Evolutionary conservation across 2,329 filamentous ascomycete genomes (phyloP).

Genomic region (Sporothrix dimorphospora): DNA sequence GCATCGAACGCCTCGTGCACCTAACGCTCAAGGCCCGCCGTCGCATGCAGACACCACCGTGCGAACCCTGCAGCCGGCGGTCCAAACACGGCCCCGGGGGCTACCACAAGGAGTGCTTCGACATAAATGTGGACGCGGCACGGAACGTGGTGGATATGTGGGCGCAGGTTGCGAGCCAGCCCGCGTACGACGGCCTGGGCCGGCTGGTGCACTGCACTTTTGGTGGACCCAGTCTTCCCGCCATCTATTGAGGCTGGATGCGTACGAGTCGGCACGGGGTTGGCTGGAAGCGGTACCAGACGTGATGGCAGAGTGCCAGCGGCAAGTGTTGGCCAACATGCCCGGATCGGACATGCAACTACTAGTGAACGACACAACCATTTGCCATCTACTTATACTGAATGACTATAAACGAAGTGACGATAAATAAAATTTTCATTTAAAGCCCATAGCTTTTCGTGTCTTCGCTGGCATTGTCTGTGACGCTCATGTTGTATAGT

Average conservation of each 20-base stretch:
- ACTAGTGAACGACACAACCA: not conserved
- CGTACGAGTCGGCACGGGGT: not conserved
- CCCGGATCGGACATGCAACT: not conserved
- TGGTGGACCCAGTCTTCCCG: slow-evolving; percentile 1
- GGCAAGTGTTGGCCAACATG: not conserved
- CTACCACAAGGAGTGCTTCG: slow-evolving; percentile 4
- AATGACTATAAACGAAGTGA: no score
- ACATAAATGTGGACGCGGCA: slow-evolving; percentile 3
- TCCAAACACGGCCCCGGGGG: slow-evolving; percentile 1
- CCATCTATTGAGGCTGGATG: not conserved
- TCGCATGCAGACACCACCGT: not conserved
- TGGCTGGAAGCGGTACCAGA: not conserved
- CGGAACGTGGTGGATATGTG: slow-evolving; percentile 8
- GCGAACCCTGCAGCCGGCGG: not conserved
- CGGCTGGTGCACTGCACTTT: slow-evolving; percentile 2
- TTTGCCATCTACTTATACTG: no score
- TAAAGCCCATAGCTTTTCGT: no score
- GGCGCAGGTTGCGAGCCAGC: slow-evolving; percentile 7
- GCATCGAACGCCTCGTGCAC: slow-evolving; percentile 9
- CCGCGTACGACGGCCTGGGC: slow-evolving; percentile 5
- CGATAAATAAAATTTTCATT: no score
- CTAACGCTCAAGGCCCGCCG: not conserved
- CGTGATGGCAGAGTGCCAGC: not conserved
- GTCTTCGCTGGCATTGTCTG: no score
- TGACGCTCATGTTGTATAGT: no score